Evolutionary conservation across 371 early-diverging fungal genomes (phyloP).

Genomic region (Fennellomyces sp.): DNA sequence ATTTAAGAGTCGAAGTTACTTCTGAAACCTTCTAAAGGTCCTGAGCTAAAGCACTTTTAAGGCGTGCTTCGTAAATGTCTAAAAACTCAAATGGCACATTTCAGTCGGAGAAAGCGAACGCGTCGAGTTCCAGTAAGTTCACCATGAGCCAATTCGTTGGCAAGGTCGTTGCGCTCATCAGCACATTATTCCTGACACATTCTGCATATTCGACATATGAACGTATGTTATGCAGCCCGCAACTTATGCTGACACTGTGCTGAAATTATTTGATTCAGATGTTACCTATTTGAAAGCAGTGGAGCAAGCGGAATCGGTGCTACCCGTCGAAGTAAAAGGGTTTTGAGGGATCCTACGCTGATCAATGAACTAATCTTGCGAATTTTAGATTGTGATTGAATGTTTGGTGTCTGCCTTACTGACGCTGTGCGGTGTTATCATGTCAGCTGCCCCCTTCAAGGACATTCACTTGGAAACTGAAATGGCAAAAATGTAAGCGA

Average conservation of each 20-base stretch:
- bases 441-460: conserved; percentile 63
- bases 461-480: conserved; percentile 63
- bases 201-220: conserved; percentile 74
- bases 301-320: conserved; percentile 48
- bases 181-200: conserved; percentile 60
- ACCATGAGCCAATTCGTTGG: conserved; percentile 39
- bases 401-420: conserved; percentile 43
- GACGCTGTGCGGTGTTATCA: conserved; percentile 38
- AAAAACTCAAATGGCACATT: too few relatives aligned
- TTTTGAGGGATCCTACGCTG: too few relatives aligned
- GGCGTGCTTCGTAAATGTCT: too few relatives aligned
- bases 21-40: too few relatives aligned
- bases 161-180: conserved; percentile 52
- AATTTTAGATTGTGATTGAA: conserved; percentile 43
- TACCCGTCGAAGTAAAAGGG: conserved; percentile 70
- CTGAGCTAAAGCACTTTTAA: too few relatives aligned
- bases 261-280: conserved; percentile 40
- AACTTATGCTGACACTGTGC: not conserved
- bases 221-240: conserved; percentile 42
- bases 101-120: not conserved
- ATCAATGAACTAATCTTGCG: too few relatives aligned
- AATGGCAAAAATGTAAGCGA: conserved; percentile 64
- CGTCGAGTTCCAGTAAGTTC: too few relatives aligned
- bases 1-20: too few relatives aligned
- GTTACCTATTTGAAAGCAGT: conserved; percentile 69